Percentiles rank a stretch among this genome's conserved stretches.
Evolutionary conservation across 2,329 filamentous ascomycete genomes (phyloP).

Genomic region (Aspergillus fumigatus): DNA sequence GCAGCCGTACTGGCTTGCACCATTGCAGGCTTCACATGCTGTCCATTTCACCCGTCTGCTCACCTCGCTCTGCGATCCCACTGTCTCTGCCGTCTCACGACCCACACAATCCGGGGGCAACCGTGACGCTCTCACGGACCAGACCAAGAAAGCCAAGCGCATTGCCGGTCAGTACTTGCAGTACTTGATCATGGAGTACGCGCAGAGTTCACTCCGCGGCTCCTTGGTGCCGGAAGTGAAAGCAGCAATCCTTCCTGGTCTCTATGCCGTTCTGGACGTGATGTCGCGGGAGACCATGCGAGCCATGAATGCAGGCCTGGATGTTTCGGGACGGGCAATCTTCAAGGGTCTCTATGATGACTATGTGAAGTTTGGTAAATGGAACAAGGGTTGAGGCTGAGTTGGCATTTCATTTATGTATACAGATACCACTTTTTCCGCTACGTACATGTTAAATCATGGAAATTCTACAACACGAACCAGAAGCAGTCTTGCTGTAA

Average conservation of each 20-base stretch:
- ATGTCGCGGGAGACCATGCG: conserved; percentile 49
- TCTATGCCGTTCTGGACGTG: conserved; percentile 51
- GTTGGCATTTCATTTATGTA: neutral
- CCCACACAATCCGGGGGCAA: conserved; percentile 29
- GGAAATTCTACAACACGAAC: neutral
- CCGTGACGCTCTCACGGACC: conserved; percentile 51
- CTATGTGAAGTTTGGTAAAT: conserved; percentile 45
- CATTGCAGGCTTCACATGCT: conserved; percentile 42
- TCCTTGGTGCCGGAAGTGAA: conserved; percentile 50
- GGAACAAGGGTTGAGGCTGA: conserved; percentile 36
- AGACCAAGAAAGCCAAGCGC: conserved; percentile 55
- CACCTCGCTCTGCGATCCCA: conserved; percentile 58
- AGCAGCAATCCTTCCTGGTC: conserved; percentile 47
- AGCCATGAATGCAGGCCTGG: conserved; percentile 49
- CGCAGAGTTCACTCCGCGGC: conserved; percentile 48
- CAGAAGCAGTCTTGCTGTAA: too few relatives aligned
- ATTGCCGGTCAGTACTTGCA: conserved; percentile 55
- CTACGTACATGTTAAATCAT: neutral
- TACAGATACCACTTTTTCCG: conserved; percentile 1
- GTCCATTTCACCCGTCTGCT: conserved; percentile 52
- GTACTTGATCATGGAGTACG: conserved; percentile 55
- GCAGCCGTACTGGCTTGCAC: conserved; percentile 31
- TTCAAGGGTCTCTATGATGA: conserved; percentile 52
- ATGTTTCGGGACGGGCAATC: conserved; percentile 48
- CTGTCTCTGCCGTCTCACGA: conserved; percentile 50